Evolutionary conservation across 192 early-diverging fungal species (phyloP), one percentile per base, ranked within the genome.

Genomic region (Piromyces sp.): DNA sequence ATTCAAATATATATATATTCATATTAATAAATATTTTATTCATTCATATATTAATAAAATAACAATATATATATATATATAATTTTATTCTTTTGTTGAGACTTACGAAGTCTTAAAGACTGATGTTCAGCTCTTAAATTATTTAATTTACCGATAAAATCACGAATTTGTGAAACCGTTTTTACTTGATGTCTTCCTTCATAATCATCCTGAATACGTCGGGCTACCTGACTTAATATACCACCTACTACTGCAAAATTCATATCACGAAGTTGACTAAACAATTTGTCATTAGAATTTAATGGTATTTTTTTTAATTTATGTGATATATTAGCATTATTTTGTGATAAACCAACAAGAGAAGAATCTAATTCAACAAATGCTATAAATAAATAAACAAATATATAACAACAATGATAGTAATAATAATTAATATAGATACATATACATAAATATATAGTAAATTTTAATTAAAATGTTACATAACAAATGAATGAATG

Each of bases 191-290:
- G 96, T 17, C 95, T 26, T 82, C 92, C 93, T 84, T 98, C 96
- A 82, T 97, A 95, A 68, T 96, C 90, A 22, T 90, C 91, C 82
- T 97, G 95, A 68, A 99, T 91, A 81, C 93, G 89, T 80, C 91
- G 90, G 0, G 97, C 95, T 58, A 95, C 89, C 83, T 93, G 91
- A 86, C 93, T 96, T 79, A 99, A 86, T 80, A 94, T 84, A 30
- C 90, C 88, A 31, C 94, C 95, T 14, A 99, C 96, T 16, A 95
- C 93, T 0, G 95, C 92, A 90, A 99, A 97, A 84, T 96, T 96
- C 84, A 94, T 88, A 85, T 95, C 93, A 30, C 97, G 91, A 4
- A 98, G 85, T 80, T 96, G 92, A 31, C 85, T 83, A 88, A 93
- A 97, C 30, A 98, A 86, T 30, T 88, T 87, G 84, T 99, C 96